These are phyloP conservation scores for Rhizomucor pusillus DNA, from an alignment of 371 early-diverging fungal species.

Conservation along the genomic window DNA sequence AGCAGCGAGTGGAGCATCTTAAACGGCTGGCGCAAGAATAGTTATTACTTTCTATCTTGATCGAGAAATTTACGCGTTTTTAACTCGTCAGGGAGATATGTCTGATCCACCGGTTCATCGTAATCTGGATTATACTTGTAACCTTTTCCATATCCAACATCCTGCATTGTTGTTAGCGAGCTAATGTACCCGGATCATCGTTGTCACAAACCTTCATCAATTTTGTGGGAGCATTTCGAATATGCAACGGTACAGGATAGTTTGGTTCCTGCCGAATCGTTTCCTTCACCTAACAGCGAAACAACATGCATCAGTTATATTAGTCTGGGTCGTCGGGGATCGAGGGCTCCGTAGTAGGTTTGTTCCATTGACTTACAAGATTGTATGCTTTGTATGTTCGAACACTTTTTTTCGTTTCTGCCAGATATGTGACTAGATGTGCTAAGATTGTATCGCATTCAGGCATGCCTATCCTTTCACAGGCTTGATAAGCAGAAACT, in stretches of 20 bases:
- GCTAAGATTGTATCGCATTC: conserved; percentile 87
- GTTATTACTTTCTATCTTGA: conserved; percentile 8
- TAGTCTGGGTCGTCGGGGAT: no score
- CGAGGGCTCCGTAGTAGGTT: no score
- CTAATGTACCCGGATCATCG: no score
- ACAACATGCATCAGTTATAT: not conserved
- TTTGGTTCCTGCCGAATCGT: conserved; percentile 57
- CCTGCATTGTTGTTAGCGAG: conserved; percentile 15
- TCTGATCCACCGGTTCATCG: conserved; percentile 71
- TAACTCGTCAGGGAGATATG: conserved; percentile 70
- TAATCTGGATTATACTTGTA: conserved; percentile 87
- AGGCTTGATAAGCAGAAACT: conserved; percentile 75
- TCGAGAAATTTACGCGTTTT: conserved; percentile 52
- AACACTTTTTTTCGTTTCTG: conserved; percentile 80
- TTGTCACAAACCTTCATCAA: conserved; percentile 54
- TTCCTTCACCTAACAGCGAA: conserved; percentile 45
- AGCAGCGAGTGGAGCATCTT: conserved; percentile 32
- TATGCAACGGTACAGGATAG: conserved; percentile 82
- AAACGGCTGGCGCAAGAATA: conserved; percentile 22
- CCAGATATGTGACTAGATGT: conserved; percentile 75
- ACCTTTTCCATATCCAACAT: conserved; percentile 72
- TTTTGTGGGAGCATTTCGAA: conserved; percentile 82
- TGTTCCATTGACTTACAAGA: conserved; percentile 20
- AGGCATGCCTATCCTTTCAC: conserved; percentile 87
- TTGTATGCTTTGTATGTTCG: conserved; percentile 76